Evolutionary conservation across 2,329 filamentous ascomycete genomes (phyloP), one percentile per base, ranked within the genome.

Genomic region (Fusarium nisikadoi): DNA sequence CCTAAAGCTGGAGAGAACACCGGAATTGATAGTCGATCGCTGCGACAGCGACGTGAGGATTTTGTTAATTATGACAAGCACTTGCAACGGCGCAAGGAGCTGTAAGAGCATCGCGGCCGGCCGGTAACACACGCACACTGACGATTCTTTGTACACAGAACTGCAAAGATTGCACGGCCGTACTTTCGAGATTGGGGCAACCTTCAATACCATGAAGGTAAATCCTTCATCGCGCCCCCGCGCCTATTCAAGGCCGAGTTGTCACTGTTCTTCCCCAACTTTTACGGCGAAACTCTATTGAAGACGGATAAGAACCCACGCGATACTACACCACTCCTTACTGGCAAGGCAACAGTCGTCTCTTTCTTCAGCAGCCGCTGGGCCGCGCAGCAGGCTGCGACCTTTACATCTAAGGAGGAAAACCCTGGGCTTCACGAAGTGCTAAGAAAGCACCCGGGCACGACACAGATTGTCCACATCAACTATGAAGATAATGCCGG

Each of bases 111-210:
- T 23, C 5, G 33, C 16, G 11, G 17, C 8, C 6, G 14, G 14
- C 29, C 33, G 46, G 29, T 17, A 23, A 16, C 7, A 12, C 4
- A 27, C 27, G 2, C 8, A 43, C 31, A 23, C 60, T 77, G 42
- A 76, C 39, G 25, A 29, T 60, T 27, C 10, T 20, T 27, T 14
- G 25, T 35, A 23, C 33, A 14, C 29, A 94, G 92, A 59, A 93
- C 93, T 47, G 87, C 89, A 74, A 90, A 94, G 80, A 91, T 97
- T 78, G 86, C 91, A 25, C 93, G 93, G 65, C 95, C 95, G 5
- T 99, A 99, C 83, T 99, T 97, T 84, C 93, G 94, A 81, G 95
- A 99, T 86, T 98, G 94, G 93, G 90, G 89, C 66, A 96, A 97
- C 83, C 89, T 98, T 81, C 86, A 87, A 57, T 88, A 91, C 73